These are phyloP conservation scores for Glutinoglossum americanum DNA, from an alignment of 495 filamentous ascomycete genomes.

Conservation along the genomic window DNA sequence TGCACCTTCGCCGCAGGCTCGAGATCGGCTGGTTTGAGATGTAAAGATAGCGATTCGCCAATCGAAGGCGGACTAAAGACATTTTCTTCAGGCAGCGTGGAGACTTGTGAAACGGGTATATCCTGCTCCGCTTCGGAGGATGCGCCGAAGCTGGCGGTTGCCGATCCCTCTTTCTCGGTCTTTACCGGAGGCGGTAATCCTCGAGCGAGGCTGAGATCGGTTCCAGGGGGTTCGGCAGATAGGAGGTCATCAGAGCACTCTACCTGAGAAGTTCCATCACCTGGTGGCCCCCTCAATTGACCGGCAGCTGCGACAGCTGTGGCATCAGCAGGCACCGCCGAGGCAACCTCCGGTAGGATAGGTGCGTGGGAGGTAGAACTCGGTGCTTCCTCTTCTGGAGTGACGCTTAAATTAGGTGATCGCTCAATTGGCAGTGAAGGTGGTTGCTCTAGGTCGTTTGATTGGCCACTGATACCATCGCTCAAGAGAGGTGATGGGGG, in stretches of 20 bases:
- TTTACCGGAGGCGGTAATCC: neutral
- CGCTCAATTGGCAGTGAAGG: neutral
- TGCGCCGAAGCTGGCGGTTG: neutral
- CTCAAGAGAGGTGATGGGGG: neutral
- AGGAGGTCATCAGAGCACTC: neutral
- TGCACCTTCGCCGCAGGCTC: neutral
- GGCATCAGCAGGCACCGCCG: neutral
- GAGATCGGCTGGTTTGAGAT: too few species aligned
- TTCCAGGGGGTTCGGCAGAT: neutral
- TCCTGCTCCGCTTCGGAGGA: neutral
- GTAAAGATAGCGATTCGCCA: too few species aligned
- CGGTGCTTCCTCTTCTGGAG: neutral
- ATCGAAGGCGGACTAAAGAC: neutral
- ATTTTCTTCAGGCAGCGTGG: neutral
- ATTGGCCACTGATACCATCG: neutral
- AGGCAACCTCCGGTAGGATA: neutral
- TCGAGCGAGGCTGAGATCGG: neutral
- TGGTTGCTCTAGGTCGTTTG: neutral
- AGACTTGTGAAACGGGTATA: neutral
- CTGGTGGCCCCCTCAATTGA: neutral
- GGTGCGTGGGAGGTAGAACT: neutral
- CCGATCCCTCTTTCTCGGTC: neutral
- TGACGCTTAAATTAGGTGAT: neutral
- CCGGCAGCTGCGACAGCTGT: neutral
- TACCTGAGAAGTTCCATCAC: neutral